Evolutionary conservation across 148 eudicot species (phyloP).

Genomic region (Nepenthes mirabilis): DNA sequence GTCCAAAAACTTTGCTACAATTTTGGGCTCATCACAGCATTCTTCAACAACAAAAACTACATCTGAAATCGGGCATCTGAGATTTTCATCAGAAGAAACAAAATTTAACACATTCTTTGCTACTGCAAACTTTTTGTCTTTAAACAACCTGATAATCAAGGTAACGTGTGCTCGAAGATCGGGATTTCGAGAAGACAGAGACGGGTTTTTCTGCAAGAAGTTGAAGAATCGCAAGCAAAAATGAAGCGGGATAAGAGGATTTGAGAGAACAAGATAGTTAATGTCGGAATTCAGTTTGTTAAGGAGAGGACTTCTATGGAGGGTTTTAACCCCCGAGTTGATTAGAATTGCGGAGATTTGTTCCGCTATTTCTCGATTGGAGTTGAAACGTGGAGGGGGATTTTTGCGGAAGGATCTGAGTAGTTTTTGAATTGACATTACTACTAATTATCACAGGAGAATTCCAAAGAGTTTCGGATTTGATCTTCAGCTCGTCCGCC

Average conservation of each 20-base stretch:
- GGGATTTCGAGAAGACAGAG: conserved; percentile 24
- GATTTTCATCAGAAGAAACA: conserved; percentile 25
- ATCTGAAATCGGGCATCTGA: conserved; percentile 25
- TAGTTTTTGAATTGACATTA: conserved; percentile 37
- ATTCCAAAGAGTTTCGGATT: no score
- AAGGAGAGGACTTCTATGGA: conserved; percentile 24
- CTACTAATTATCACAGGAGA: no score
- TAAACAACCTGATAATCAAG: conserved; percentile 42
- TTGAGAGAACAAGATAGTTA: conserved; percentile 46
- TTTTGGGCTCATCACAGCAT: conserved; percentile 15
- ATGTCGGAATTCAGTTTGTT: conserved; percentile 27
- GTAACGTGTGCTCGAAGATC: conserved; percentile 34
- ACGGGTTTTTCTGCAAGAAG: conserved; percentile 24
- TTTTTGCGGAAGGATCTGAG: conserved; percentile 18
- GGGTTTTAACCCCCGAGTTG: conserved; percentile 15
- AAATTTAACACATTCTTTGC: conserved; percentile 39
- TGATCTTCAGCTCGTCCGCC: no score
- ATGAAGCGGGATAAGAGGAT: conserved; percentile 33
- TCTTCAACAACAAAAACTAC: conserved; percentile 29
- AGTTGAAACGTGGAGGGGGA: conserved; percentile 10
- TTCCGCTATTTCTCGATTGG: conserved; percentile 36
- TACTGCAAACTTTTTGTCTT: conserved; percentile 26
- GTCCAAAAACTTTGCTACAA: conserved; percentile 39
- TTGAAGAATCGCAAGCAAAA: conserved; percentile 51
- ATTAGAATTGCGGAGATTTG: conserved; percentile 28